Evolutionary conservation across 106 monocot genomes (phyloP).

Genomic region (Iris macrosiphon): DNA sequence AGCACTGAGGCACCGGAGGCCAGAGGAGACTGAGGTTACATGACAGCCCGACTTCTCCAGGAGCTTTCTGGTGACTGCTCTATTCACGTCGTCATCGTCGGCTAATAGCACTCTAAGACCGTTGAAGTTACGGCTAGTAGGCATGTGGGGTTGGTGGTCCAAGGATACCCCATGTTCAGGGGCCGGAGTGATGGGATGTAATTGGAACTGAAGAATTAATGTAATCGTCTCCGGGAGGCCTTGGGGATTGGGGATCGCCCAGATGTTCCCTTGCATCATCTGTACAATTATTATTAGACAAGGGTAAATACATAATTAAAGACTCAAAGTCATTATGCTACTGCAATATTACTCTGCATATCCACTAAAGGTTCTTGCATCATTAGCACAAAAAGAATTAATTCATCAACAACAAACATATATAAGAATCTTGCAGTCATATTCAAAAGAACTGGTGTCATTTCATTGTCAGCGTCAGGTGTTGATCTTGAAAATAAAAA

Average conservation of each 20-base stretch:
- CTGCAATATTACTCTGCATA: too few species aligned
- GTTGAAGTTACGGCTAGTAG: conserved; percentile 17
- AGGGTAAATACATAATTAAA: neutral
- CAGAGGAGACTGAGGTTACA: conserved; percentile 38
- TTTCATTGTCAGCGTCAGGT: too few species aligned
- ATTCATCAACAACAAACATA: too few species aligned
- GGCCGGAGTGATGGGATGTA: neutral
- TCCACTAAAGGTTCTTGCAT: too few species aligned
- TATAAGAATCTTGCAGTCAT: neutral
- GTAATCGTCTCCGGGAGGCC: conserved; percentile 24
- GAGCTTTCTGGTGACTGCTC: conserved; percentile 38
- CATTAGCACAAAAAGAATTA: too few species aligned
- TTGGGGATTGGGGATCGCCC: conserved; percentile 23
- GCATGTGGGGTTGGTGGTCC: neutral
- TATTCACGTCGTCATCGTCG: conserved; percentile 43
- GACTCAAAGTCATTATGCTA: neutral
- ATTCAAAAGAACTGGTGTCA: too few species aligned
- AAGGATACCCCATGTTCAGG: conserved; percentile 17
- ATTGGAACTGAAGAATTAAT: conserved; percentile 28
- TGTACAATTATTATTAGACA: conserved; percentile 7
- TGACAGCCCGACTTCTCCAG: conserved; percentile 57
- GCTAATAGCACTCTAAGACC: conserved; percentile 47
- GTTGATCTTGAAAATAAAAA: too few species aligned
- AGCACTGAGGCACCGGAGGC: conserved; percentile 31
- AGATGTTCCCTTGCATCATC: conserved; percentile 66